These are phyloP conservation scores for Verticillium longisporum DNA, from an alignment of 2,329 filamentous ascomycete species.

Conservation along the genomic window DNA sequence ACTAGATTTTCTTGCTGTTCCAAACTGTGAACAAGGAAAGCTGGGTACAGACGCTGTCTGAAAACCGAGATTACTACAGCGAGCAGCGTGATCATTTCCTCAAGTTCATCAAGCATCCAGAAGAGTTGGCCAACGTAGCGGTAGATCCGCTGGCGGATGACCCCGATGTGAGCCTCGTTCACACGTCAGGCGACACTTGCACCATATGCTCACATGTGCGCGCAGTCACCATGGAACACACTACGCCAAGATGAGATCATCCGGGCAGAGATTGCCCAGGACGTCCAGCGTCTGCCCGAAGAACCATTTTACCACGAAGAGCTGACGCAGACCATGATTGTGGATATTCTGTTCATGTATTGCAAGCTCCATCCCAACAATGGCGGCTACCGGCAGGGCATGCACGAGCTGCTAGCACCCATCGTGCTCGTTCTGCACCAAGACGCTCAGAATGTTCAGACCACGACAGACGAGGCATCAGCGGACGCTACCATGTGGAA, in stretches of 20 bases:
- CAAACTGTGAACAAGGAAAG: conserved; percentile 54
- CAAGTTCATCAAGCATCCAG: conserved; percentile 75
- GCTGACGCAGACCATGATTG: conserved; percentile 69
- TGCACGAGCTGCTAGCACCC: conserved; percentile 93
- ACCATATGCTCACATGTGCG: conserved; percentile 29
- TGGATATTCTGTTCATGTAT: conserved; percentile 89
- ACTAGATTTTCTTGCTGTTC: conserved; percentile 76
- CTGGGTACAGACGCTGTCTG: conserved; percentile 62
- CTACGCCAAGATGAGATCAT: conserved; percentile 77
- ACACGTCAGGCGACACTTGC: conserved; percentile 8
- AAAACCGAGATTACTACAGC: conserved; percentile 68
- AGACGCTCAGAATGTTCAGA: conserved; percentile 61
- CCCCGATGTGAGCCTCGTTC: conserved; percentile 35
- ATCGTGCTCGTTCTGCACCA: conserved; percentile 77
- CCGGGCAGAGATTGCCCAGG: conserved; percentile 84
- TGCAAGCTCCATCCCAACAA: conserved; percentile 84
- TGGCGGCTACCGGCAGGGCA: conserved; percentile 94
- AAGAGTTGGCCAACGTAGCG: conserved; percentile 63
- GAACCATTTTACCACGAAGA: conserved; percentile 83
- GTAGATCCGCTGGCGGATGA: conserved; percentile 85
- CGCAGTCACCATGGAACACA: conserved; percentile 85
- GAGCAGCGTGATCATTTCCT: conserved; percentile 69
- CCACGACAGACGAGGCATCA: conserved; percentile 22
- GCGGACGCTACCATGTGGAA: conserved; percentile 50
- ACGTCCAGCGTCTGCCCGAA: conserved; percentile 89